Evolutionary conservation across 2,329 filamentous ascomycete genomes (phyloP).

Genomic region (Thelonectria rubi): DNA sequence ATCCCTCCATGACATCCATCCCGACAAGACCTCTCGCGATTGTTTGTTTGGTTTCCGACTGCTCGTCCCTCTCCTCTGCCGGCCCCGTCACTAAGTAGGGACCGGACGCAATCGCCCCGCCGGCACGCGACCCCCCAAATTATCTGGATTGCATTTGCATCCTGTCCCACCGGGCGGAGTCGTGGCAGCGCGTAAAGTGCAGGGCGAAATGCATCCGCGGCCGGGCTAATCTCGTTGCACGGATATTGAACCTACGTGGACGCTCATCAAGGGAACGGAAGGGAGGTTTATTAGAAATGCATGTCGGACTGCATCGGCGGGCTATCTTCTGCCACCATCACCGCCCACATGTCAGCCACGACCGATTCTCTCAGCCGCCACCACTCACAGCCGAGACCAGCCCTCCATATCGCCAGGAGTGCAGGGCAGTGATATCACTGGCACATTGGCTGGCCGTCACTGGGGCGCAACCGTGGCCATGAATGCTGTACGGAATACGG

Average conservation of each 20-base stretch:
- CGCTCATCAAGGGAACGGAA: not conserved
- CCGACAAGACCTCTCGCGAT: not conserved
- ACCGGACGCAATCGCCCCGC: slow-evolving; percentile 4
- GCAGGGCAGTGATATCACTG: slow-evolving; percentile 23
- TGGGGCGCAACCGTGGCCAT: not conserved
- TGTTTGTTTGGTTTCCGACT: not conserved
- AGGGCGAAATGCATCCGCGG: slow-evolving; percentile 3
- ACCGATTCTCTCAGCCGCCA: not conserved
- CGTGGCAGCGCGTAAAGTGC: slow-evolving; percentile 30
- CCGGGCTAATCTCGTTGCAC: slow-evolving; percentile 1
- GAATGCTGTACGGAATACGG: not conserved
- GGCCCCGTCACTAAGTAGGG: slow-evolving; percentile 1
- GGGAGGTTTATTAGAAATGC: slow-evolving; percentile 3
- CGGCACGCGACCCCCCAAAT: slow-evolving; percentile 25
- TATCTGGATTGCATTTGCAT: slow-evolving; percentile 2
- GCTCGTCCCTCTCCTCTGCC: slow-evolving; percentile 8
- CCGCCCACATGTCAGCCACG: slow-evolving; percentile 3
- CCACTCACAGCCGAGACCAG: slow-evolving; percentile 13
- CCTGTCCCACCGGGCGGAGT: slow-evolving; percentile 19
- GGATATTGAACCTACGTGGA: slow-evolving; percentile 2
- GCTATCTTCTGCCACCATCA: not conserved
- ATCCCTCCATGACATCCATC: not conserved
- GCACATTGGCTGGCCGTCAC: slow-evolving; percentile 7
- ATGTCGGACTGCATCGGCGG: not conserved
- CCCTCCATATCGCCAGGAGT: slow-evolving; percentile 17